Base-by-base conservation (phyloP, 192 early-diverging fungal genomes). In the Paraglomus brasilianum region DNA sequence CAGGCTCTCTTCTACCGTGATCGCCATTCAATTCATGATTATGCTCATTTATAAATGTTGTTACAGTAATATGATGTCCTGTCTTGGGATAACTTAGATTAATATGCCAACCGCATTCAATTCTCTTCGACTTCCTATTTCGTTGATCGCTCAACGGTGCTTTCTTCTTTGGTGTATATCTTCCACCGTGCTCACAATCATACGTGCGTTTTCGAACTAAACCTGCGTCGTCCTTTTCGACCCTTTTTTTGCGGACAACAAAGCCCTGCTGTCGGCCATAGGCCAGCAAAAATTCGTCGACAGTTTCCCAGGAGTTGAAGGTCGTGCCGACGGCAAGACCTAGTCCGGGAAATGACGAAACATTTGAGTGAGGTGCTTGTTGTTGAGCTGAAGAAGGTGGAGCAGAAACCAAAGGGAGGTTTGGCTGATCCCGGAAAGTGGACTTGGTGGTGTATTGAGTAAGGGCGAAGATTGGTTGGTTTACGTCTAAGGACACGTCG, bases 41-140 rank as follows among this genome's bases (percentile, higher is more conserved):
- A 58, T 69, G 67, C 14, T 69, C 67, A 58, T 69, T 69, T 9
- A 69, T 39, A 58, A 69, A 69, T 39, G 67, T 69, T 11, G 67
- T 69, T 40, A 69, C 67, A 36, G 67, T 69, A 36, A 69, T 69
- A 46, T 57, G 55, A 58, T 52, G 10, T 39, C 67, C 58, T 22
- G 67, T 69, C 39, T 69, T 69, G 7, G 67, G 67, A 58, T 46
- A 69, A 46, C 53, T 58, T 47, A 69, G 67, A 40, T 69, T 69
- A 24, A 69, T 69, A 58, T 69, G 67, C 67, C 67, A 69, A 30
- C 55, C 55, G 19, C 67, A 69, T 69, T 69, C 50, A 57, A 69
- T 69, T 19, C 67, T 52, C 36, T 69, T 69, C 7, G 67, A 69
- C 4, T 52, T 69, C 36, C 67, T 41, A 39, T 69, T 69, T 10